A percentile compares a stretch with the other conserved stretches of the same genome.
These are phyloP conservation scores for Huntiella decipiens DNA, from an alignment of 2,329 filamentous ascomycete species.

Conservation along the genomic window DNA sequence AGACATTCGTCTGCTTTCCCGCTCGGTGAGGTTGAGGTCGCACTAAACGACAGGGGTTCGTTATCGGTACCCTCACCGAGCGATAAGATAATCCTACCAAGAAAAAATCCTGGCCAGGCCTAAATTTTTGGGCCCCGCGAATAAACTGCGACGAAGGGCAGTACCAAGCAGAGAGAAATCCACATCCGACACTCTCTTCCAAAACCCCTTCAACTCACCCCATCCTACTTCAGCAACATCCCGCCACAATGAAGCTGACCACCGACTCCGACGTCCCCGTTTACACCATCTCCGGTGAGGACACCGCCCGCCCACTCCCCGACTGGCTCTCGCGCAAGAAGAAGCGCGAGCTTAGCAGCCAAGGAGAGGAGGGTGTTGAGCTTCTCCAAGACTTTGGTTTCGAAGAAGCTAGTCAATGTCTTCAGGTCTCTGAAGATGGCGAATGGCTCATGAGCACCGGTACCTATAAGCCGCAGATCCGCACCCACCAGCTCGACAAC, in stretches of 20 bases:
- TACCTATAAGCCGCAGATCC: conserved; percentile 59
- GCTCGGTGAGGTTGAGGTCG: neutral
- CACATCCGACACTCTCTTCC: no score
- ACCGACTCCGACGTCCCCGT: conserved; percentile 71
- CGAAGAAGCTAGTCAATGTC: conserved; percentile 79
- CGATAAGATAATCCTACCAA: conserved; percentile 6
- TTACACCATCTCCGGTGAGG: conserved; percentile 86
- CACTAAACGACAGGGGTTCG: neutral
- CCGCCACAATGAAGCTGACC: conserved; percentile 50
- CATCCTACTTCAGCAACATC: neutral
- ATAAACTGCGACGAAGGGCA: conserved; percentile 4
- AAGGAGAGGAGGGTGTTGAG: conserved; percentile 84
- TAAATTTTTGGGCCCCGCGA: conserved; percentile 8
- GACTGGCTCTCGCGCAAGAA: conserved; percentile 86
- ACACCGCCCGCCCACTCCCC: conserved; percentile 69
- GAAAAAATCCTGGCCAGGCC: conserved; percentile 8
- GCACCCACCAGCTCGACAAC: conserved; percentile 87
- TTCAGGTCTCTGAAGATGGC: conserved; percentile 82
- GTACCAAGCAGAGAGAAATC: no score
- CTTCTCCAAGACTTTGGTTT: conserved; percentile 96
- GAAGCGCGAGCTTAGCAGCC: conserved; percentile 81
- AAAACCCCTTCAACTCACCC: neutral
- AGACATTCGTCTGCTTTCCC: neutral
- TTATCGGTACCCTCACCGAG: conserved; percentile 5
- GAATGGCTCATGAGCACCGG: conserved; percentile 95